Base-by-base conservation (phyloP, 306 rosid species). In the Casuarina glauca region DNA sequence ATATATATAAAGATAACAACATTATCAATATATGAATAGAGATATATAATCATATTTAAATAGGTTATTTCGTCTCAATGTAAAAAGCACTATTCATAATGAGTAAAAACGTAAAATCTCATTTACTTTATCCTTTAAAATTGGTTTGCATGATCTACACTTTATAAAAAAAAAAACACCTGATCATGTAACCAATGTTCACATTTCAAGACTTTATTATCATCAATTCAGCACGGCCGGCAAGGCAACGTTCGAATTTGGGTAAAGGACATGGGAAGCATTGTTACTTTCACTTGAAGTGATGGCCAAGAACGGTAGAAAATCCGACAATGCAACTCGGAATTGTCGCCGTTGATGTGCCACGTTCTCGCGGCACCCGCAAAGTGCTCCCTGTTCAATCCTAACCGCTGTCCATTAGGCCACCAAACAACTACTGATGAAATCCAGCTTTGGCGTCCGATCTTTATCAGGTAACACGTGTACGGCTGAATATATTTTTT, bases 211-310 rank as follows among this genome's bases (percentile, higher is more conserved):
- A 26, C 12, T 26, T 60, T 32, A 60, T 10, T 36, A 5, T 44
- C 16, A 62, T 62, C 43, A 36, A 62, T 67, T 32, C 13, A 52
- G 55, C 73, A 19, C 13, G 42, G 55, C 74, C 62, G 77, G 66
- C 82, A 79, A 41, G 6, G 78, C 78, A 79, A 79, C 82, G 82
- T 72, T 79, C 82, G 69, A 73, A 79, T 73, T 79, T 15, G 8
- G 39, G 67, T 5, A 17, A 45, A 78, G 53, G 36, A 16, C 9
- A 3, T 6, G 1, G 0, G 36, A 19, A 6, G 0, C 43, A 38
- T 11, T 2, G 0, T 5, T 35, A 49, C 20, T 46, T 54, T 20
- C 58, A 57, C 52, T 32, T 4, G 17, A 72, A 68, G 78, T 82
- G 20, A 78, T 69, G 38, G 50, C 43, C 17, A 41, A 42, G 69